Base-by-base conservation (phyloP, 805 yeast genomes). In the Priceomyces medius region DNA sequence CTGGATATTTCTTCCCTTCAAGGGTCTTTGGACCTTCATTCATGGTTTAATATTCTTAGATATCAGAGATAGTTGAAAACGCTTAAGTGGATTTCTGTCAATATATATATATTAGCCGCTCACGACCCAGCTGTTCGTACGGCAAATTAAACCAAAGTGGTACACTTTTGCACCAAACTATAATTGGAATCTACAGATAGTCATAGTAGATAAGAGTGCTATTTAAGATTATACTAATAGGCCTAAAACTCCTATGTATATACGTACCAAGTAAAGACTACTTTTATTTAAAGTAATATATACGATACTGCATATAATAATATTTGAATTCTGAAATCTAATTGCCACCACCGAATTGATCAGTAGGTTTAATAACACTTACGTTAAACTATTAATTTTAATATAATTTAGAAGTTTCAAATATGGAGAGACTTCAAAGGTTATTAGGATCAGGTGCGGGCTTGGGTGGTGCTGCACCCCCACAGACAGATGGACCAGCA, bases 401-500 rank as follows among this genome's bases (percentile, higher is more conserved):
- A 18, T 6, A 27, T 23, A 14, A 17, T 36, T 20, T 24, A 26
- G 12, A 18, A 46, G 20, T n/a, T 10, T 14, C n/a, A 20, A 35
- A 40, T 26, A 73, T 73, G 79, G 79, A 73, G 52, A 65, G 77
- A 60, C 65, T 73, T 61, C 77, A 72, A 48, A 62, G 76, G 62
- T 58, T 73, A 47, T 61, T 73, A 43, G 76, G 76, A 12, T 49
- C 63, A 6, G 71, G 73, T 10, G 71, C 68, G 9, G 81, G 79
- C 14, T 50, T 63, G 28, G 74, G 74, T 10, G 70, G 75, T 19
- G 66, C 63, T 2, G 69, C 73, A 9, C 70, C 73, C 18, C 71
- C 76, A 1, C 66, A 59, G 39, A 48, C 62, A 6, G 96, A 88
- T 57, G 80, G 86, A 2, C 91, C 91, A 17, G 85, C 88, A 34